These are phyloP conservation scores for Suillus fuscotomentosus DNA, from an alignment of 768 basidiomycete genomes.

Conservation along the genomic window DNA sequence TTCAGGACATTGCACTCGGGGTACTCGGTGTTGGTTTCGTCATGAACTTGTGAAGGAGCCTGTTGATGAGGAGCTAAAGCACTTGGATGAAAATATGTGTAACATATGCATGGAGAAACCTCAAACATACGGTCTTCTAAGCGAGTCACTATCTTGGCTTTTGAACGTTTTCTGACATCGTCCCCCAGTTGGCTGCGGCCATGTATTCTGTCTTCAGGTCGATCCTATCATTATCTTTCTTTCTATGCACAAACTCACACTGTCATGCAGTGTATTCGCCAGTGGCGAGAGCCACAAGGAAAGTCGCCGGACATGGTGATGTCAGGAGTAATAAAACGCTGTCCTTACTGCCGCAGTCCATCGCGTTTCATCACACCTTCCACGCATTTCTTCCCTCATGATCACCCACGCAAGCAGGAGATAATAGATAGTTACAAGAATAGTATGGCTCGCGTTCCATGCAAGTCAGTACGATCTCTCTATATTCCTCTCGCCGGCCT, in stretches of 20 bases:
- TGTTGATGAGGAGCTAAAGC: constrained; percentile 21
- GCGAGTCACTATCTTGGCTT: constrained; percentile 35
- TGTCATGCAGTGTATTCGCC: constrained; percentile 62
- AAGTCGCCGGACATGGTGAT: constrained; percentile 50
- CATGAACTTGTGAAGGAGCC: constrained; percentile 40
- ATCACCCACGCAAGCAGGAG: constrained; percentile 49
- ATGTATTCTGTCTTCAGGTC: constrained; percentile 75
- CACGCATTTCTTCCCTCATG: constrained; percentile 60
- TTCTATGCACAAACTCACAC: constrained; percentile 5
- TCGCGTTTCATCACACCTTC: constrained; percentile 76
- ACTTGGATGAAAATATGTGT: constrained; percentile 50
- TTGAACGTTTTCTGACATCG: constrained; percentile 1
- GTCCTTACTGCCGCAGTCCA: constrained; percentile 70
- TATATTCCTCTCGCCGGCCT: background rate
- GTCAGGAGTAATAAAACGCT: constrained; percentile 68
- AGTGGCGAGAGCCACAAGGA: constrained; percentile 66
- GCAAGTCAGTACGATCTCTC: constrained; percentile 45
- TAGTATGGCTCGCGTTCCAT: constrained; percentile 70
- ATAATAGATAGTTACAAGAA: constrained; percentile 60
- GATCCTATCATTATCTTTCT: constrained; percentile 16
- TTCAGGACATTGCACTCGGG: constrained; percentile 69
- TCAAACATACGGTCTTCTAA: constrained; percentile 62
- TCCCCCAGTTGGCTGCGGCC: constrained; percentile 62
- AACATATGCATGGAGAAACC: constrained; percentile 78
- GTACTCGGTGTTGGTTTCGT: constrained; percentile 73